Evolutionary conservation across 1,284 basidiomycete genomes (phyloP).

Genomic region (Ceratobasidium sp.): DNA sequence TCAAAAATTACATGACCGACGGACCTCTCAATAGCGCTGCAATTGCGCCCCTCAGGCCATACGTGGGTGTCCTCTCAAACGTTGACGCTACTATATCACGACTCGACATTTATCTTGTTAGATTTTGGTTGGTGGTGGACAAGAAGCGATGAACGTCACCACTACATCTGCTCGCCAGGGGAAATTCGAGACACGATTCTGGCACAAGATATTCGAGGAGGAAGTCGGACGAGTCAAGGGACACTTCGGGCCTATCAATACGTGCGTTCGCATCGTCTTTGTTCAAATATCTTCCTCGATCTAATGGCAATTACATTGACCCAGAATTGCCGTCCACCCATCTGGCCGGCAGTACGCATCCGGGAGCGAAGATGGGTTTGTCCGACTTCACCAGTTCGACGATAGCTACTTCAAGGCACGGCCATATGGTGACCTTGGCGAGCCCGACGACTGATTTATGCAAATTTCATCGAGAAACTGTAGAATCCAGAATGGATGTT

Average conservation of each 20-base stretch:
- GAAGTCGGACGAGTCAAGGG: constrained; percentile 97
- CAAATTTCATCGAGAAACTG: not conserved
- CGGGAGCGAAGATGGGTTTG: constrained; percentile 96
- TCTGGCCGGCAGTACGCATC: constrained; percentile 90
- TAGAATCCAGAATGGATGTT: not conserved
- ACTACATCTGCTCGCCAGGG: constrained; percentile 94
- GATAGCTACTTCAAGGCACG: constrained; percentile 89
- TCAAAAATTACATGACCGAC: constrained; percentile 95
- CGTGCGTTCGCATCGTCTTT: constrained; percentile 63
- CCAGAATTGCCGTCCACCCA: constrained; percentile 91
- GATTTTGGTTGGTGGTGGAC: constrained; percentile 94
- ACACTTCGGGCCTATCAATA: constrained; percentile 98
- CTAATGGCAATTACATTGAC: constrained; percentile 30
- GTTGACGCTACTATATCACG: not conserved
- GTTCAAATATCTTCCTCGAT: not conserved
- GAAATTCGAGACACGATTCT: constrained; percentile 98
- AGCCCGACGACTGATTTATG: constrained; percentile 59
- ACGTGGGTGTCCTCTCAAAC: constrained; percentile 61
- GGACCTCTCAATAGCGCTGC: constrained; percentile 96
- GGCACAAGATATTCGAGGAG: constrained; percentile 98
- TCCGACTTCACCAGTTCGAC: constrained; percentile 92
- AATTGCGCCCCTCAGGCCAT: constrained; percentile 85
- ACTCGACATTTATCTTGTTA: constrained; percentile 52
- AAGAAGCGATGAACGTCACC: constrained; percentile 98
- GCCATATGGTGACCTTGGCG: constrained; percentile 90